A percentile compares a stretch with the other conserved stretches of the same genome.
Conservation (phyloP, 352 stramenopile genomes). For the Pythium monospermum region DNA sequence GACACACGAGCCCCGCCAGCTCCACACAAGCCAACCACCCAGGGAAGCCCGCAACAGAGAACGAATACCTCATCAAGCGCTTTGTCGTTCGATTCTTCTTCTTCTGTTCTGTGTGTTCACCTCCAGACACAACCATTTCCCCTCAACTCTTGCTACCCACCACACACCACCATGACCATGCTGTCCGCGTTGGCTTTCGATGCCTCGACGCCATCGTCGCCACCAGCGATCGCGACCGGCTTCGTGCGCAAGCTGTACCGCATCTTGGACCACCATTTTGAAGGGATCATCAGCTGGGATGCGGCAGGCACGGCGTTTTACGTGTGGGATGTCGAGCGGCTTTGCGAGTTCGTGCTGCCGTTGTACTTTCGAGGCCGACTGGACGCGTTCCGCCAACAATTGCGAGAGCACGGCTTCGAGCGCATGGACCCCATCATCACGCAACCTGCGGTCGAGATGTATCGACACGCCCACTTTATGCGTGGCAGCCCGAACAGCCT, state of each 20-base stretch:
- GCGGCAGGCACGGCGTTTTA: constrained; percentile 42
- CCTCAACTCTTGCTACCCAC: background rate
- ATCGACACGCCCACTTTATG: constrained; percentile 17
- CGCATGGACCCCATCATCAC: background rate
- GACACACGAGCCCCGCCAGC: background rate
- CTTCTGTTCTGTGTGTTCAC: no score
- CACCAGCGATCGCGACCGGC: constrained; percentile 42
- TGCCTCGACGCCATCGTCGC: constrained; percentile 1
- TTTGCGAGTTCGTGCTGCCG: constrained; percentile 47
- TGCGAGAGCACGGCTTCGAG: constrained; percentile 63
- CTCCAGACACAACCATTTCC: no score
- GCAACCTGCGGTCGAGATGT: constrained; percentile 11
- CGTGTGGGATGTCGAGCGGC: constrained; percentile 39
- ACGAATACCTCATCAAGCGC: no score
- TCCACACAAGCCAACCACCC: background rate
- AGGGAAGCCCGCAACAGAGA: no score
- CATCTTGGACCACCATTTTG: constrained; percentile 59
- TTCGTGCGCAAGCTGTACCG: constrained; percentile 78
- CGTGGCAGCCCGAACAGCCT: constrained; percentile 14
- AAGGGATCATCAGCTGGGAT: constrained; percentile 55
- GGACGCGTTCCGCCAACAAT: constrained; percentile 59
- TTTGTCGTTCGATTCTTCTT: no score
- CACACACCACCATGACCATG: background rate
- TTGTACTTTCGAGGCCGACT: constrained; percentile 66
- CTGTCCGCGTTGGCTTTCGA: background rate